Base-by-base conservation (phyloP, 2,329 filamentous ascomycete species). In the Apiospora saccharicola region DNA sequence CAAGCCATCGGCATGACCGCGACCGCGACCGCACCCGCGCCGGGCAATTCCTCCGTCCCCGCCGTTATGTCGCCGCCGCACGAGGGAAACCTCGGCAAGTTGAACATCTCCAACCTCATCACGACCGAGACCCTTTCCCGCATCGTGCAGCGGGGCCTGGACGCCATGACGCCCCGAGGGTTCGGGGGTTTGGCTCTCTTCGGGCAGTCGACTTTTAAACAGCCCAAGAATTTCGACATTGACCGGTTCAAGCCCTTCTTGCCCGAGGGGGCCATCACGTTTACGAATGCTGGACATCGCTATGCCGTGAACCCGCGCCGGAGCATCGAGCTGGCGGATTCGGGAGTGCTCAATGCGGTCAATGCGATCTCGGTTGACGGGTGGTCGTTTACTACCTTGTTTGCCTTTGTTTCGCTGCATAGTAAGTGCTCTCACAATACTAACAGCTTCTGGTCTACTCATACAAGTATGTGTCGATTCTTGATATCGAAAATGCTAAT, bases 91-190 rank as follows among this genome's bases (percentile, higher is more conserved):
- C n/a, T n/a, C n/a, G n/a, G n/a, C n/a, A n/a, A 46, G 41, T 7
- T 47, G 14, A 68, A 68, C 43, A 30, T 68, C 67, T 71, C 70
- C 12, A 74, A 74, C 4, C 73, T 80, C 10, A 71, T 82, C 47
- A 79, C 77, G 24, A 76, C 79, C 4, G 74, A 78, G n/a, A 77
- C 76, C 0, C 71, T 83, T 6, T 82, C 81, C 0, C 75, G 73
- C 6, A 73, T 79, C 1, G 67, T 75, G 1, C 81, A 83, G 71
- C 77, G 75, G 8, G 77, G 76, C 14, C 67, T 81, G 10, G 77
- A 83, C 26, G 71, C 77, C 0, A 76, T 83, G 22, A 78, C 76
- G 0, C 82, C 80, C 53, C 75, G 80, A 71, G 81, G 82, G 13
- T 71, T 83, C 6, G 81, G 80, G 8, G 81, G 81, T 1, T 13